Evolutionary conservation across 768 basidiomycete species (phyloP), one percentile per base, ranked within the genome.

Genomic region (Galerina marginata): DNA sequence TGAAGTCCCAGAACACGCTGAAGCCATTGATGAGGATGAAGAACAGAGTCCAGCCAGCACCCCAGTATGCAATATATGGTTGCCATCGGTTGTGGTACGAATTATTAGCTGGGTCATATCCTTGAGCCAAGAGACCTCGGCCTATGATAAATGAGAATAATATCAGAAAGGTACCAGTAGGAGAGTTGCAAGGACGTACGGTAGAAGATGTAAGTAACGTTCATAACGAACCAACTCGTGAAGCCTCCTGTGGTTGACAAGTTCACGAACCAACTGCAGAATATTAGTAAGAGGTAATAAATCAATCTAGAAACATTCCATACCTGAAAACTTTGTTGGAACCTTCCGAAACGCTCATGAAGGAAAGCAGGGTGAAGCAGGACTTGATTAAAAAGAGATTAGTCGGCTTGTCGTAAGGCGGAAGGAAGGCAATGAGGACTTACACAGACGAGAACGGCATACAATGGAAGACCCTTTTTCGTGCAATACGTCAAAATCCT

Each of bases 151-250:
- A 12, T 50, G 29, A 33, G 7, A 33, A 7, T 7, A 33, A 7
- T 33, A 33, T 33, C 5, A 33, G 29, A 33, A 33, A 33, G 7
- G 29, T 33, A 33, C 29, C 5, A 33, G 29, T 33, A 4, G 29
- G 29, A 33, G 29, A 5, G 29, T 33, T 33, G 29, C 29, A 33
- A 33, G 4, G 47, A 78, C 87, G 63, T 62, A 86, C 88, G 83
- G 79, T 89, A 93, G 73, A 76, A 84, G 55, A 91, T 67, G 75
- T 89, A 94, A 14, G 91, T 91, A 29, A 90, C 58, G 71, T 89
- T 89, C 72, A 91, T 86, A 38, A 82, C 70, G 60, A 80, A 79
- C 90, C 90, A 92, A 48, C 83, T 77, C 65, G 88, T 79, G 76
- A 91, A 89, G 6, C 89, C 88, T 44, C 83, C 86, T 37, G 88